Base-by-base conservation (phyloP, 208 protist species). In the Acanthamoeba divionensis region DNA sequence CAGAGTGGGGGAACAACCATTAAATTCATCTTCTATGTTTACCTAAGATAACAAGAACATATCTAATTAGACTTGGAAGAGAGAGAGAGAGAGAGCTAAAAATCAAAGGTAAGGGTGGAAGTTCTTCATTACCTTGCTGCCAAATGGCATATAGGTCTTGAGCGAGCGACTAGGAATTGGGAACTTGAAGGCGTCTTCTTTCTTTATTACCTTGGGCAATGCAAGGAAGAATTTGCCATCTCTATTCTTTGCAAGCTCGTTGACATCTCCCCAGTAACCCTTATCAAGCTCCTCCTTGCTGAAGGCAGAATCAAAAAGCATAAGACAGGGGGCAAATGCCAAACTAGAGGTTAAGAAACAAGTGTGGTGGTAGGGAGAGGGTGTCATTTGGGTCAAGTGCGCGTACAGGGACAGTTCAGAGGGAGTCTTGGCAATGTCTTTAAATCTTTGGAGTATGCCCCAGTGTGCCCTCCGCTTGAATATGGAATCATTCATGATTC, bases 261-360 rank as follows among this genome's bases (percentile, higher is more conserved):
- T 86, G 33, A 57, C 77, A 21, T 86, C 77, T 13, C 77, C 77
- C 77, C 77, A 86, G 24, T 86, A 86, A 21, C 77, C 77, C 33
- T 31, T 29, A 1, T 86, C 77, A 8, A 86, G n/a, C 54, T 86
- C 77, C 24, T 86, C 54, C 33, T 86, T 86, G 41, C 77, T 86
- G 75, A 2, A 6, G 48, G 65, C 9, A 13, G 44, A 6, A 21
- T 52, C 21, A 79, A 45, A 7, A 26, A 52, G 9, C 9, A 52
- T 41, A 24, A 79, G 55, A 36, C 57, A 9, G 33, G 26, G 33
- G 55, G 36, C 55, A 5, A 52, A 31, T 21, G 44, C 21, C 36
- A 79, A 15, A 29, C 24, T 8, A 4, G 2, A 13, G 55, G 18
- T 6, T 5, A 52, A 8, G 36, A 9, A 41, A 9, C 4, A 63